Conservation (phyloP, 345 rosid genomes). For the Gossypium arboreum region DNA sequence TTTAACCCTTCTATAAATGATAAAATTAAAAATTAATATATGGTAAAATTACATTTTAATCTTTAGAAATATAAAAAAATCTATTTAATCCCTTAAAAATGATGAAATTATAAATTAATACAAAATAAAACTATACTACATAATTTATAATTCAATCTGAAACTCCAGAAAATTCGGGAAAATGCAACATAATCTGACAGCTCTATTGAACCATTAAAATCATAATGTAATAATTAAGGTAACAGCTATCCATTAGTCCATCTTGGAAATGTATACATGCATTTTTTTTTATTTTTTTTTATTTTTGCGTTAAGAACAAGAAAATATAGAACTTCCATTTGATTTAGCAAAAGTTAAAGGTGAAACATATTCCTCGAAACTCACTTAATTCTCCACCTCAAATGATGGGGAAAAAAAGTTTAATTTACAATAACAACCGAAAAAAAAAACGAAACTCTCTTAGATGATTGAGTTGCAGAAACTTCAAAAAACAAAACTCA, state of each 20-base stretch:
- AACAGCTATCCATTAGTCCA: too few relatives aligned
- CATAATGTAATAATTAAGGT: neutral
- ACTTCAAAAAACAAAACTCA: slow-evolving; percentile 7
- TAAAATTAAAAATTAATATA: too few relatives aligned
- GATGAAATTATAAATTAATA: too few relatives aligned
- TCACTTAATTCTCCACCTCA: neutral
- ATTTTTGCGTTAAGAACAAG: too few relatives aligned
- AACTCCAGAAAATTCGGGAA: neutral
- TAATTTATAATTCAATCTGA: too few relatives aligned
- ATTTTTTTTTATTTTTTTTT: too few relatives aligned
- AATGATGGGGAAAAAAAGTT: neutral
- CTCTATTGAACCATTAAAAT: neutral
- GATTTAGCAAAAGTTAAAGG: slow-evolving; percentile 1
- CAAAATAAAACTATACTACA: too few relatives aligned
- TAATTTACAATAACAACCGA: neutral
- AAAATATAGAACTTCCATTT: neutral
- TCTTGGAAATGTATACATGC: neutral
- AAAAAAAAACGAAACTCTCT: neutral
- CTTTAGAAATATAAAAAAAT: too few relatives aligned
- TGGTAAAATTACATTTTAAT: too few relatives aligned
- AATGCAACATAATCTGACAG: neutral
- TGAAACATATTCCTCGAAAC: slow-evolving; percentile 11
- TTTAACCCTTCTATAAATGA: too few relatives aligned
- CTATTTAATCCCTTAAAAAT: too few relatives aligned
- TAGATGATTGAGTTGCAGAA: neutral